Base-by-base conservation (phyloP, 2,329 filamentous ascomycete species). In the Aspergillus tubingensis region DNA sequence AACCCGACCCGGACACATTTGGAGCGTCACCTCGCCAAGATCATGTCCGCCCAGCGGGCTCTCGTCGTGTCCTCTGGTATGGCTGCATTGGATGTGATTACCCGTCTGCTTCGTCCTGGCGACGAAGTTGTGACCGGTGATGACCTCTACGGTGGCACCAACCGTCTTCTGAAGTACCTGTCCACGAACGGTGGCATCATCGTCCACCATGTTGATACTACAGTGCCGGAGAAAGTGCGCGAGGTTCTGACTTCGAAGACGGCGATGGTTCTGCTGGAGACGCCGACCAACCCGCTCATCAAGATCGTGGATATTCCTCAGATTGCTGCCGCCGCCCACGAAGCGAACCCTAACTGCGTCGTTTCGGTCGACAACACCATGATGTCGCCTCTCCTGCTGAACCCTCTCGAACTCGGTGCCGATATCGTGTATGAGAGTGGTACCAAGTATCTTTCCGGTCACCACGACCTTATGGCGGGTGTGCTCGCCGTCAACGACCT, bases 401-500 rank as follows among this genome's bases (percentile, higher is more conserved):
- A 96, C 79, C 95, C 95, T 5, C 86, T 99, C 17, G 94, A 98
- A 62, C 84, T 98, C 27, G 95, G 96, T 59, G 93, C 94, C 15
- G 95, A 99, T 71, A 90, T 99, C 67, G 92, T 96, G 58, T 99
- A 99, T 78, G 95, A 99, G 80, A 96, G 91, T 25, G 95, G 95
- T 58, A 99, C 95, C 23, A 99, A 99, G 77, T 99, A 99, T 72
- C 84, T 99, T 5, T 98, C 93, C 1, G 95, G 95, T 32, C 95
- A 99, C 76, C 95, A 99, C 82, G 96, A 99, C 74, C 90, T 99
- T 73, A 99, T 99, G 95, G 95, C 95, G 8, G 95, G 96, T 64
- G 92, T 99, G 30, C 90, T 99, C 66, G 95, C 93, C 21, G 87
- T 93, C 76, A 98, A 98, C 75, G 89, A 96, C 72, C 77, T 86